A percentile compares a stretch with the other conserved stretches of the same genome.
Evolutionary conservation across 2,329 filamentous ascomycete species (phyloP).

Genomic region (Fusarium sp.): DNA sequence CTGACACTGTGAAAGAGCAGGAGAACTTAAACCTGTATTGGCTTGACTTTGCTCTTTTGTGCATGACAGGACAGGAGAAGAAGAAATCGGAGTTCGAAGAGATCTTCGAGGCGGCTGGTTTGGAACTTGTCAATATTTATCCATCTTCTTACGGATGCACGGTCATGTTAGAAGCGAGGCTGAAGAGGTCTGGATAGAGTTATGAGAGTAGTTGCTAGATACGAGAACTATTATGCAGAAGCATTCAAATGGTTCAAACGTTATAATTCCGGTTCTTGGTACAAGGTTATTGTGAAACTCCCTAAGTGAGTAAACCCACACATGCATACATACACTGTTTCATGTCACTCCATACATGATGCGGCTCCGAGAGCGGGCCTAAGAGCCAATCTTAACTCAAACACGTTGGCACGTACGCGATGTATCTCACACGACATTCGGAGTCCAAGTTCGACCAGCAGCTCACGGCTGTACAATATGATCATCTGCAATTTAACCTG

Average conservation of each 20-base stretch:
- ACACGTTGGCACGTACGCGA: too few species aligned
- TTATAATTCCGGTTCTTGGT: too few species aligned
- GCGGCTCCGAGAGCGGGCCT: not conserved
- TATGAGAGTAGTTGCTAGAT: too few species aligned
- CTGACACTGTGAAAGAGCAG: slow-evolving; percentile 46
- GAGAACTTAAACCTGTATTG: slow-evolving; percentile 48
- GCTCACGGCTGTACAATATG: not conserved
- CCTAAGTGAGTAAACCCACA: not conserved
- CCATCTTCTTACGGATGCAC: slow-evolving; percentile 48
- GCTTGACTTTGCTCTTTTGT: slow-evolving; percentile 49
- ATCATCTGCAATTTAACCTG: not conserved
- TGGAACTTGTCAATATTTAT: slow-evolving; percentile 52
- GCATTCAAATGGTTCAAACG: too few species aligned
- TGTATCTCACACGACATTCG: not conserved
- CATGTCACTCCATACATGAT: not conserved
- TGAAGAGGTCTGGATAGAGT: slow-evolving; percentile 28
- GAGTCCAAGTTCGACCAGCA: not conserved
- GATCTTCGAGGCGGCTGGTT: slow-evolving; percentile 49
- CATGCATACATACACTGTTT: not conserved
- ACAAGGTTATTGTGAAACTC: not conserved
- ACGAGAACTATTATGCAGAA: too few species aligned
- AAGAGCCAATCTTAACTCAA: too few species aligned
- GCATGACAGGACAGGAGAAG: slow-evolving; percentile 51
- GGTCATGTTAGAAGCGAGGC: slow-evolving; percentile 49
- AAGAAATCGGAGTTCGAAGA: slow-evolving; percentile 47